These are phyloP conservation scores for Quercus phellos DNA, from an alignment of 331 rosid genomes.

Conservation along the genomic window DNA sequence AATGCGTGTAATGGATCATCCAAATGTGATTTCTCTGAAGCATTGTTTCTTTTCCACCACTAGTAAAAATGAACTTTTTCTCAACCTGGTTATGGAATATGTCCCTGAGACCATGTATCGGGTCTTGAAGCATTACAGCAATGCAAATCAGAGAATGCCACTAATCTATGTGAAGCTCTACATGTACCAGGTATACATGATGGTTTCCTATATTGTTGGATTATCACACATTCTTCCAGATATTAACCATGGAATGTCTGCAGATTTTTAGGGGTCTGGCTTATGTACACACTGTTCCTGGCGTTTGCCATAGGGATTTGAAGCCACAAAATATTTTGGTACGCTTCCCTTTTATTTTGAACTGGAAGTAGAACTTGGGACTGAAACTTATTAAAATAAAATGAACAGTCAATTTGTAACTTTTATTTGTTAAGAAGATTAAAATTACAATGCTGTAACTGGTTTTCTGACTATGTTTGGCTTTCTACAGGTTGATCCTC, in stretches of 20 bases:
- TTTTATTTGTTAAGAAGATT: not conserved
- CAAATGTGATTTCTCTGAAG: conserved; percentile 82
- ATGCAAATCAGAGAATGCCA: conserved; percentile 84
- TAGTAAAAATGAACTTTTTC: conserved; percentile 81
- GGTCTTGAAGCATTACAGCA: conserved; percentile 75
- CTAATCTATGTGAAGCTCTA: conserved; percentile 83
- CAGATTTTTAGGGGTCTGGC: conserved; percentile 96
- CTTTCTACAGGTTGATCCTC: conserved; percentile 82
- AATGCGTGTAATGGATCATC: conserved; percentile 98
- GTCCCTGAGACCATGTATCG: conserved; percentile 88
- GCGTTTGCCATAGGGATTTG: conserved; percentile 95
- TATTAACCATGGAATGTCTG: conserved; percentile 3
- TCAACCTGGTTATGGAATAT: conserved; percentile 96
- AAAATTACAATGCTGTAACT: not conserved
- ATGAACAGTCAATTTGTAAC: not conserved
- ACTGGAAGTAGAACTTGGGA: not conserved
- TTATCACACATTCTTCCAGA: not conserved
- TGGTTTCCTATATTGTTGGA: conserved; percentile 9
- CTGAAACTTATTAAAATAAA: not conserved
- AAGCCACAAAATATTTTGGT: conserved; percentile 98
- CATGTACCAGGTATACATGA: conserved; percentile 70
- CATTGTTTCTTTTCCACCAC: conserved; percentile 98
- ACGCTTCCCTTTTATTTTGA: conserved; percentile 20
- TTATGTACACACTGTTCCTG: conserved; percentile 82
- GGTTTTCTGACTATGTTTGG: conserved; percentile 19